Percentiles rank a stretch among this genome's conserved stretches.
Evolutionary conservation across 2,329 filamentous ascomycete genomes (phyloP).

Genomic region (Fusarium nisikadoi): DNA sequence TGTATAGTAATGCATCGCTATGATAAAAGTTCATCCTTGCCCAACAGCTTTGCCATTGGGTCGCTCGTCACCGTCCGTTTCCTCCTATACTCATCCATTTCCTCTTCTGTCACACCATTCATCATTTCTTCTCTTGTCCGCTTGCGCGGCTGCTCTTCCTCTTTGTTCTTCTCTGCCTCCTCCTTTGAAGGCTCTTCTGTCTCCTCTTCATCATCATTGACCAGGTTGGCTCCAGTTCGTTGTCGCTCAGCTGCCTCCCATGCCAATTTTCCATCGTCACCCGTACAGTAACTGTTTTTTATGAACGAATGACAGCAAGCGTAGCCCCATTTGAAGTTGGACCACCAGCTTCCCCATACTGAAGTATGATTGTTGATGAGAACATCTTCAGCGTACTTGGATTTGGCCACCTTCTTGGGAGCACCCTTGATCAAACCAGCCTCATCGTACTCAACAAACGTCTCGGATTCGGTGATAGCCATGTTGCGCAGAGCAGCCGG

Average conservation of each 20-base stretch:
- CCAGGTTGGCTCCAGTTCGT: conserved; percentile 58
- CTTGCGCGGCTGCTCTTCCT: conserved; percentile 65
- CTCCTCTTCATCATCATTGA: conserved; percentile 45
- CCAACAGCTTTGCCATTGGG: conserved; percentile 86
- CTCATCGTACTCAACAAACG: conserved; percentile 95
- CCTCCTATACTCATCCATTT: conserved; percentile 85
- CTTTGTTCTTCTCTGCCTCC: conserved; percentile 47
- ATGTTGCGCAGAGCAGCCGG: conserved; percentile 72
- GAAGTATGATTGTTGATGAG: conserved; percentile 90
- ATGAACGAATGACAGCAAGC: conserved; percentile 92
- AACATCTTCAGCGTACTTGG: conserved; percentile 92
- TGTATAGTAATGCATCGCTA: conserved; percentile 22
- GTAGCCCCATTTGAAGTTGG: conserved; percentile 94
- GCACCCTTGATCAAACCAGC: conserved; percentile 89
- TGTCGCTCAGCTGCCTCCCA: conserved; percentile 79
- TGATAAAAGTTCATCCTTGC: conserved; percentile 69
- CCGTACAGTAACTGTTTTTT: conserved; percentile 98
- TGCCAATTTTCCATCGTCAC: conserved; percentile 84
- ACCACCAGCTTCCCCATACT: conserved; percentile 98
- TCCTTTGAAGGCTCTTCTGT: conserved; percentile 44
- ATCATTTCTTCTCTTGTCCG: conserved; percentile 82
- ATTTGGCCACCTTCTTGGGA: conserved; percentile 78
- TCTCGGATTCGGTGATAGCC: conserved; percentile 82
- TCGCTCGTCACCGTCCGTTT: conserved; percentile 80
- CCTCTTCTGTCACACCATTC: conserved; percentile 80